Evolutionary conservation across 495 filamentous ascomycete genomes (phyloP).

Genomic region (Talaromyces thailandensis): DNA sequence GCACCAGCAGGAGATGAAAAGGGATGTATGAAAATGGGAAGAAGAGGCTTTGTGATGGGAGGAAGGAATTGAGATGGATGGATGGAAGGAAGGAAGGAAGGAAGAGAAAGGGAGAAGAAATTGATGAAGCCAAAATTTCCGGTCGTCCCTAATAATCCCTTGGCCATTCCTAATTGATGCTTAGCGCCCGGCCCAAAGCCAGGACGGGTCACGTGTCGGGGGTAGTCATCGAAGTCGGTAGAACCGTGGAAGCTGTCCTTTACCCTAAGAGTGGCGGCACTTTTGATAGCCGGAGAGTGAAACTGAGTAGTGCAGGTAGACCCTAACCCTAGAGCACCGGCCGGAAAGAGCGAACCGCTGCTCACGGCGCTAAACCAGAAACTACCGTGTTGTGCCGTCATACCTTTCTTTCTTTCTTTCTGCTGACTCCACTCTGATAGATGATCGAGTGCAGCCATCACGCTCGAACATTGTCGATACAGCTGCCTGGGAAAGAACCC

Average conservation of each 20-base stretch:
- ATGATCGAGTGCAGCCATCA: not conserved
- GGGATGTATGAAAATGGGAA: constrained; percentile 21
- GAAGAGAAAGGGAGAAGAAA: constrained; percentile 21
- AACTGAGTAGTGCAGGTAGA: no score
- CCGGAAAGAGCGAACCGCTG: not conserved
- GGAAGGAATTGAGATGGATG: constrained; percentile 14
- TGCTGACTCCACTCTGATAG: not conserved
- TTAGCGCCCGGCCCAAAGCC: constrained; percentile 3
- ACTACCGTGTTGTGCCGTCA: constrained; percentile 2
- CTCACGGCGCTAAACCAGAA: not conserved
- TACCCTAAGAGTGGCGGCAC: not conserved
- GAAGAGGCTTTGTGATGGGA: constrained; percentile 15
- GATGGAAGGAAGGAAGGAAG: constrained; percentile 18
- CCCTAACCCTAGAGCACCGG: not conserved
- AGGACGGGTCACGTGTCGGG: constrained; percentile 11
- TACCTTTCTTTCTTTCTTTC: not conserved
- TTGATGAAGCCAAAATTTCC: constrained; percentile 17
- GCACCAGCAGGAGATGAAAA: constrained; percentile 10
- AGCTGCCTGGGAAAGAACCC: not conserved
- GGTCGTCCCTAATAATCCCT: constrained; percentile 7
- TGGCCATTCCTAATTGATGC: constrained; percentile 1
- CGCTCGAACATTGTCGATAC: not conserved
- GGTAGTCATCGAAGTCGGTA: constrained; percentile 32
- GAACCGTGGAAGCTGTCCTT: constrained; percentile 12
- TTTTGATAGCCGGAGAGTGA: not conserved